Evolutionary conservation across 1,284 basidiomycete genomes (phyloP), one percentile per base, ranked within the genome.

Genomic region (Ceratobasidium sp.): DNA sequence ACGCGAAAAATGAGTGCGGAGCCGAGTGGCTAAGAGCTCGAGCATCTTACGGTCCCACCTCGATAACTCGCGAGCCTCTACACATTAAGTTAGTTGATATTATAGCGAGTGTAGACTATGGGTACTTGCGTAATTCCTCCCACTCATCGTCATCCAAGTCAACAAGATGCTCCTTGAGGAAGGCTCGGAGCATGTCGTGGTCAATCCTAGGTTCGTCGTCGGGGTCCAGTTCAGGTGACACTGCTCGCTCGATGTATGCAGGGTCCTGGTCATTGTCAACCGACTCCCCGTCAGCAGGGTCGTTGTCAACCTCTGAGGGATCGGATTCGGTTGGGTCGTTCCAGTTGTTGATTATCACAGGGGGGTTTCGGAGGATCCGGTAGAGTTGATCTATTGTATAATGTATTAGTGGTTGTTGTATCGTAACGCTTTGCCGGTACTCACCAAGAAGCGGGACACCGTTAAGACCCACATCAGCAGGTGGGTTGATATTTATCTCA

Each of bases 131-230:
- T 9, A 69, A 16, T 4, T 41, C 66, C 4, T 41, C 41, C 66
- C 66, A 69, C n/a, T 56, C 66, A 14, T 56, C 66, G 29, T 69
- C 53, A 31, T 29, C 53, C 24, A 69, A 27, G 22, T 58, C 34
- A 34, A 19, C 66, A n/a, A 69, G 53, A 24, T 69, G 34, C 37
- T 43, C 34, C 1, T 37, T 3, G 27, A 69, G 53, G 2, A 69
- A 46, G 3, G 56, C 19, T 2, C 51, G 66, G 22, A 69, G 46
- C 31, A 31, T 7, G n/a, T 53, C 31, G 31, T 4, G n/a, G 29
- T 31, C 39, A 16, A 66, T 31, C 2, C 19, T 4, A 27, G 46
- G 48, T 29, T 66, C 48, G 48, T 66, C 48, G 49, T 53, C 19
- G 34, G 64, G 46, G 29, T 64, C 43, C 5, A 54, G 31, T 19